A percentile compares a stretch with the other conserved stretches of the same genome.
Conservation (phyloP, 257 asterid species). For the Apocynum venetum region DNA sequence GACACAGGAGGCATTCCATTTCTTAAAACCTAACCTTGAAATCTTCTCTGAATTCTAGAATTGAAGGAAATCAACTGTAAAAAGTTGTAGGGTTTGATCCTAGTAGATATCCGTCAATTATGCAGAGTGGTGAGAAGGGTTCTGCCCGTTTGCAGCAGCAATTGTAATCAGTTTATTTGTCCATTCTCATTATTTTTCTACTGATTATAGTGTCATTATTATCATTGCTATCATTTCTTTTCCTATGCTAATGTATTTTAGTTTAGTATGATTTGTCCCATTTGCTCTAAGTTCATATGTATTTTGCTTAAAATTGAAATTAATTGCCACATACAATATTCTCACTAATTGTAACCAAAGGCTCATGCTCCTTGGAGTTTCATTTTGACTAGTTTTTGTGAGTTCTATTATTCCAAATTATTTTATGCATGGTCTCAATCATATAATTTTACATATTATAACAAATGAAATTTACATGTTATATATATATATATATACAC, state of each 20-base stretch:
- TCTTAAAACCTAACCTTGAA: constrained; percentile 29
- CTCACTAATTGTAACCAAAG: no score
- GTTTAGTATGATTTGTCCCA: no score
- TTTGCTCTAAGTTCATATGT: background rate
- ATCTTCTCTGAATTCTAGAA: background rate
- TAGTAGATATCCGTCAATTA: constrained; percentile 7
- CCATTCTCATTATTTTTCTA: background rate
- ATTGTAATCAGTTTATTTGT: constrained; percentile 1
- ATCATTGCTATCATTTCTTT: background rate
- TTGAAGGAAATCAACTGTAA: constrained; percentile 9
- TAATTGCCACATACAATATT: no score
- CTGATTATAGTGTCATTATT: background rate
- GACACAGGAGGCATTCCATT: constrained; percentile 71
- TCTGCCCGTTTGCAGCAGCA: constrained; percentile 2
- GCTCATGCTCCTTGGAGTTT: no score
- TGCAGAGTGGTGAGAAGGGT: constrained; percentile 14
- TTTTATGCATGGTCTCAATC: no score
- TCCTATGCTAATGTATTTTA: background rate
- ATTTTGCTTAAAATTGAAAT: background rate
- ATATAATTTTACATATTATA: no score
- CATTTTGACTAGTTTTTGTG: no score
- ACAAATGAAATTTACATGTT: no score
- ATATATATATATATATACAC: no score
- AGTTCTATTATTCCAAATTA: no score
- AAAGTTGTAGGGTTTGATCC: constrained; percentile 13